Conservation (phyloP, 306 rosid species). For the Lathyrus aphaca region DNA sequence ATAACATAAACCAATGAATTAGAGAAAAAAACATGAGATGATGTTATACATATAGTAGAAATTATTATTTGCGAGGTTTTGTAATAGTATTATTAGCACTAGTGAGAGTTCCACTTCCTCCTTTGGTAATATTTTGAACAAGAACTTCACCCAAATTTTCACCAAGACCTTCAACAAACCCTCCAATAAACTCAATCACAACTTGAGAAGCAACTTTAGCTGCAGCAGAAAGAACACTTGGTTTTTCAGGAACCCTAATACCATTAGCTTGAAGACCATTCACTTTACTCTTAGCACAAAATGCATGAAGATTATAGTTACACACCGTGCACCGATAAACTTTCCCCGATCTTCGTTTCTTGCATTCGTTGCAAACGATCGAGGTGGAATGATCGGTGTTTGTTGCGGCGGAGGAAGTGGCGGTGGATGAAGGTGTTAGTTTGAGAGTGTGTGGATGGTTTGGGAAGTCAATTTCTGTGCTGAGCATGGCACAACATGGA, state of each 20-base stretch:
- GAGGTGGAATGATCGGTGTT: background rate
- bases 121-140: conserved; percentile 60
- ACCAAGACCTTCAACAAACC: conserved; percentile 76
- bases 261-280: conserved; percentile 77
- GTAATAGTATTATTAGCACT: background rate
- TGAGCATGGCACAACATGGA: conserved; percentile 83
- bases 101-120: conserved; percentile 23
- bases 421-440: conserved; percentile 33
- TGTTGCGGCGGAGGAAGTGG: background rate
- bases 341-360: conserved; percentile 63
- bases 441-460: conserved; percentile 64
- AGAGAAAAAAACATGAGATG: background rate
- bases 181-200: conserved; percentile 69
- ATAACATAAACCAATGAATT: background rate
- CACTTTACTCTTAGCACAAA: conserved; percentile 68
- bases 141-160: conserved; percentile 79
- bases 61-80: conserved; percentile 28
- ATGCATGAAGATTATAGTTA: conserved; percentile 69
- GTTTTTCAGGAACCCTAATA: conserved; percentile 49
- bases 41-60: background rate
- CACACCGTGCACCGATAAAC: conserved; percentile 71
- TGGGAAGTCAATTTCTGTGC: conserved; percentile 47
- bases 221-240: conserved; percentile 56
- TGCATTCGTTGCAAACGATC: conserved; percentile 67
- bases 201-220: conserved; percentile 83